Evolutionary conservation across 1,284 basidiomycete genomes (phyloP), one percentile per base, ranked within the genome.

Genomic region (Chalciporus sp.): DNA sequence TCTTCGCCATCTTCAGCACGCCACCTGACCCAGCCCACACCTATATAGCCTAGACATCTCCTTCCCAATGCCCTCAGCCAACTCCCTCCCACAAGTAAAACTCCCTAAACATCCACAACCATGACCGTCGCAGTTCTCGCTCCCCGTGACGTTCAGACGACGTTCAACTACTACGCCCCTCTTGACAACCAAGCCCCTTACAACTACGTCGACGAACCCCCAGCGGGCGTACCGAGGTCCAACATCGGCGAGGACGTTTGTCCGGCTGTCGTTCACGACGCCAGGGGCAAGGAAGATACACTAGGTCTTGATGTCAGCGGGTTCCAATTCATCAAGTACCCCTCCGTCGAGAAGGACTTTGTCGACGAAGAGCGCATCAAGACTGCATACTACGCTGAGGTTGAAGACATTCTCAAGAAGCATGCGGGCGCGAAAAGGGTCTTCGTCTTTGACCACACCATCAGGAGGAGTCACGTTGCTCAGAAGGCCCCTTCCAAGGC

Each of bases 391-490:
- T 79, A 80, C 56, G 57, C 66, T 39, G 79, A 80, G 62, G 70
- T 76, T 0, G 73, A 74, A 57, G 68, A 72, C 55, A 58, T 81
- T n/a, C 52, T 81, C 57, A 79, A 73, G 67, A 67, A 69, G 58
- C 53, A 73, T 33, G 61, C 72, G 1, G 77, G 75, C 5, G 76
- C 73, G n/a, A 74, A 73, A 61, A 69, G 65, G 41, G 68, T 78
- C 19, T 64, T 75, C 56, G 71, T 79, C 54, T 78, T 80, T 33
- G 75, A 80, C 57, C 76, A 80, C 55, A 78, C 75, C 23, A 72
- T 79, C 59, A 67, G 77, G 64, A 72, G 65, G 28, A 75, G 23
- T 71, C 47, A 29, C 9, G 28, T 31, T 3, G 44, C 12, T 10
- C 44, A 31, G 29, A 45, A 9, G 7, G 10, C 2, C 27, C 19